Conservation (phyloP, 2,329 filamentous ascomycete species). For the Diaporthe helianthi region DNA sequence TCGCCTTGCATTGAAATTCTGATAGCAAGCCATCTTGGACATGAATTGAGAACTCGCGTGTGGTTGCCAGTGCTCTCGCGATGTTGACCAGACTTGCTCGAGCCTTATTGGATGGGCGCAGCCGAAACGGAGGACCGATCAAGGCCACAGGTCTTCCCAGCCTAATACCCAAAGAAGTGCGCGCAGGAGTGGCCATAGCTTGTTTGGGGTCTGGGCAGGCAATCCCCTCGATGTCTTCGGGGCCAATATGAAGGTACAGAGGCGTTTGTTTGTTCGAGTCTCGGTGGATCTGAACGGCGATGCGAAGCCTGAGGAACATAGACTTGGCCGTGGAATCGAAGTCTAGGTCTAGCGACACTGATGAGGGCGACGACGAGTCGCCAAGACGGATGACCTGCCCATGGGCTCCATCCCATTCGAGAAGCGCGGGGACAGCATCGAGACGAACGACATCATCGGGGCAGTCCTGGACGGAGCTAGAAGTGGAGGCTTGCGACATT, state of each 20-base stretch:
- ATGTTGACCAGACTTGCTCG: background rate
- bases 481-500: background rate
- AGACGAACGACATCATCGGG: background rate
- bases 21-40: background rate
- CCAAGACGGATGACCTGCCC: background rate
- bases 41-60: background rate
- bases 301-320: background rate
- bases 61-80: background rate
- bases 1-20: background rate
- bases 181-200: background rate
- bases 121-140: slow-evolving; percentile 10
- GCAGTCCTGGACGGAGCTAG: background rate
- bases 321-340: background rate
- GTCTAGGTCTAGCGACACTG: background rate
- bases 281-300: slow-evolving; percentile 7
- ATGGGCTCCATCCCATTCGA: background rate
- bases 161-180: background rate
- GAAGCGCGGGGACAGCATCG: background rate
- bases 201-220: background rate
- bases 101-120: slow-evolving; percentile 15
- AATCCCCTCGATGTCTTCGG: background rate
- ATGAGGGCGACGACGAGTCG: background rate
- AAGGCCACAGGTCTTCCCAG: background rate
- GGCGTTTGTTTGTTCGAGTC: slow-evolving; percentile 9
- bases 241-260: background rate